These are phyloP conservation scores for Aspergillus carbonarius DNA, from an alignment of 2,329 filamentous ascomycete genomes.

Conservation along the genomic window DNA sequence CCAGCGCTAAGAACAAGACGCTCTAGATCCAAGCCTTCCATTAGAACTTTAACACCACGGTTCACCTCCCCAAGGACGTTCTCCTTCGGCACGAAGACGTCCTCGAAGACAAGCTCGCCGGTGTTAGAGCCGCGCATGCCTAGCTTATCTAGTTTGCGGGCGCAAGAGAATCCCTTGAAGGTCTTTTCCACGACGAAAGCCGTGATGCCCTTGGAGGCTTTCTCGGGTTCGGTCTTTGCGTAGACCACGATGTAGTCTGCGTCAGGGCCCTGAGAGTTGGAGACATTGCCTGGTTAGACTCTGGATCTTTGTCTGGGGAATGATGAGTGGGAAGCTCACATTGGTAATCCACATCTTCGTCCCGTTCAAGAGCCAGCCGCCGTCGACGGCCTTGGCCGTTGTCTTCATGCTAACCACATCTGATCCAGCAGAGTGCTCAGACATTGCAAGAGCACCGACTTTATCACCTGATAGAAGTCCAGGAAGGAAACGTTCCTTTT, in stretches of 20 bases:
- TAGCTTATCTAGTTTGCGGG: constrained; percentile 93
- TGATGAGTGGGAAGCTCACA: constrained; percentile 43
- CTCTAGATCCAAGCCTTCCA: constrained; percentile 95
- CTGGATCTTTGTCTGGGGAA: not conserved
- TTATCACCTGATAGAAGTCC: constrained; percentile 75
- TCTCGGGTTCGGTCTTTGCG: constrained; percentile 82
- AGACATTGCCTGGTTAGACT: not conserved
- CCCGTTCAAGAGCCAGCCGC: constrained; percentile 81
- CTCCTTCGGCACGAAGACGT: constrained; percentile 81
- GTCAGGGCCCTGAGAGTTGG: constrained; percentile 63
- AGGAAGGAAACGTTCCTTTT: constrained; percentile 79
- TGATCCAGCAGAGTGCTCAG: constrained; percentile 82
- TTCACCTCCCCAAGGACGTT: constrained; percentile 80
- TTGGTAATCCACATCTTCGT: constrained; percentile 99
- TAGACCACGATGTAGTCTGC: constrained; percentile 95
- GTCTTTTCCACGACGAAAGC: constrained; percentile 80
- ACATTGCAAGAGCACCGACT: constrained; percentile 91
- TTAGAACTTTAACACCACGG: constrained; percentile 82
- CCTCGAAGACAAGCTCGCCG: constrained; percentile 86
- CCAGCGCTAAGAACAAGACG: constrained; percentile 87
- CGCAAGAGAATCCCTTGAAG: constrained; percentile 75
- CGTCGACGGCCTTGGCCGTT: constrained; percentile 74
- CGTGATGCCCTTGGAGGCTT: constrained; percentile 85
- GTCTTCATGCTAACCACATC: constrained; percentile 97
- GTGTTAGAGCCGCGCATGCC: constrained; percentile 98